A percentile compares a stretch with the other conserved stretches of the same genome.
Conservation (phyloP, 257 asterid genomes). For the Misopates orontium region DNA sequence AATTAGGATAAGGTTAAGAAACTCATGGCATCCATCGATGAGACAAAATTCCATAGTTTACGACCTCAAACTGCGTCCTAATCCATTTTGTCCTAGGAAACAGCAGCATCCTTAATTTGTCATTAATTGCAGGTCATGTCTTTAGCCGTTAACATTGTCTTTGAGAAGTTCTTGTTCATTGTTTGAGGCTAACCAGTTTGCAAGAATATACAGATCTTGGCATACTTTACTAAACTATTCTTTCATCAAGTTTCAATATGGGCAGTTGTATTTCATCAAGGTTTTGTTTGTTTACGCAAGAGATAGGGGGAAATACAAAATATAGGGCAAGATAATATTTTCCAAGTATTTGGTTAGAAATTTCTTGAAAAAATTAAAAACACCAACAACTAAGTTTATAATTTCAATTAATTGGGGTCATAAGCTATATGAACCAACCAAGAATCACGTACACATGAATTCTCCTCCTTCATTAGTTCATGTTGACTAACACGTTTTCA, state of each 20-base stretch:
- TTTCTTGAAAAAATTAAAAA: too few relatives aligned
- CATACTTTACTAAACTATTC: background rate
- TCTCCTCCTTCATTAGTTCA: too few relatives aligned
- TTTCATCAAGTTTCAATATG: slow-evolving; percentile 12
- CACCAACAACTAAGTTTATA: too few relatives aligned
- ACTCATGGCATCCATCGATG: slow-evolving; percentile 17
- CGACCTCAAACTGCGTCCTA: slow-evolving; percentile 3
- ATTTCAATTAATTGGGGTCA: too few relatives aligned
- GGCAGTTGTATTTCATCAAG: background rate
- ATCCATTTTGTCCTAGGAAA: slow-evolving; percentile 26
- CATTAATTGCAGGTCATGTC: background rate
- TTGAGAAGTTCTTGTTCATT: slow-evolving; percentile 27
- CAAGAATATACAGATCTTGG: slow-evolving; percentile 17
- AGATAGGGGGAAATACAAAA: too few relatives aligned
- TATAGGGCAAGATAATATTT: too few relatives aligned
- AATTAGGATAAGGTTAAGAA: background rate
- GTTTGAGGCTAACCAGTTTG: slow-evolving; percentile 26
- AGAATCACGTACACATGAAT: too few relatives aligned
- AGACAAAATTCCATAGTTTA: slow-evolving; percentile 21
- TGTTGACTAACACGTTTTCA: too few relatives aligned
- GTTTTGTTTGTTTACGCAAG: too few relatives aligned
- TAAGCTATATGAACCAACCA: too few relatives aligned
- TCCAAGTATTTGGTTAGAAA: too few relatives aligned
- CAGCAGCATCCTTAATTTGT: slow-evolving; percentile 11
- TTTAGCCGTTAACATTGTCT: slow-evolving; percentile 26